A percentile compares a stretch with the other conserved stretches of the same genome.
phyloP scores from a whole-genome alignment of 2,329 filamentous ascomycete genomes.

The Aspergillus hiratsukae region DNA sequence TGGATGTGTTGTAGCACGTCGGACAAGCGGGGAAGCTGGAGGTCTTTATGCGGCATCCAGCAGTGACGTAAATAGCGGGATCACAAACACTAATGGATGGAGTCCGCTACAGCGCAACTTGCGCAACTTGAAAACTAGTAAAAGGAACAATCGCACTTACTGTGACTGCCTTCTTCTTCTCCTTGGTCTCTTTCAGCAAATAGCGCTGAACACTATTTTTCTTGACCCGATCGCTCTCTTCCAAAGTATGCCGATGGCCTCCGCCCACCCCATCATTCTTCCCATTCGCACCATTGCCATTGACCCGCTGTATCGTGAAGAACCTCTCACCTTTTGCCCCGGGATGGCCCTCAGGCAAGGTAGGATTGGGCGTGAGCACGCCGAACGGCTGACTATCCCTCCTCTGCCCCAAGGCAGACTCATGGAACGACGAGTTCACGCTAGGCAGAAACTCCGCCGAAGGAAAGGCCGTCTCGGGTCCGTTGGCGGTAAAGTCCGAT shows the following conservation, averaged over 20 bases:
- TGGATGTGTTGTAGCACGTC: background rate
- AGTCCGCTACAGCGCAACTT: background rate
- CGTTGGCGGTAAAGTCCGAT: constrained; percentile 17
- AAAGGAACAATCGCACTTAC: constrained; percentile 38
- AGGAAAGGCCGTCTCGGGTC: constrained; percentile 15
- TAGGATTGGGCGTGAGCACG: constrained; percentile 39
- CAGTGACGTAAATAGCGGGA: constrained; percentile 12
- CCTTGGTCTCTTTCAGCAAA: constrained; percentile 61
- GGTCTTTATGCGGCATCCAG: background rate
- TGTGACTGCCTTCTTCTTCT: constrained; percentile 54
- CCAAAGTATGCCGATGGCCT: constrained; percentile 69
- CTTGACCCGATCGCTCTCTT: constrained; percentile 73
- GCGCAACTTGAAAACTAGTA: background rate
- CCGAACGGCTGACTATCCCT: constrained; percentile 35
- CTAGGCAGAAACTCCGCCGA: constrained; percentile 18
- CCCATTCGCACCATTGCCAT: constrained; percentile 69
- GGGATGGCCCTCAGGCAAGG: constrained; percentile 42
- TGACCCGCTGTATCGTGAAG: constrained; percentile 73
- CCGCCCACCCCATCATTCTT: constrained; percentile 66
- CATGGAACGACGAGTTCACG: constrained; percentile 21
- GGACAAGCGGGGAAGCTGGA: background rate
- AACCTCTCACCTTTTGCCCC: constrained; percentile 52
- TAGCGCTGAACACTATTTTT: constrained; percentile 71
- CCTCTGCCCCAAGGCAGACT: constrained; percentile 6
- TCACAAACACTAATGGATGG: background rate